Evolutionary conservation across 169 alveolate genomes (phyloP).

Genomic region (Cryptosporidium baileyi): DNA sequence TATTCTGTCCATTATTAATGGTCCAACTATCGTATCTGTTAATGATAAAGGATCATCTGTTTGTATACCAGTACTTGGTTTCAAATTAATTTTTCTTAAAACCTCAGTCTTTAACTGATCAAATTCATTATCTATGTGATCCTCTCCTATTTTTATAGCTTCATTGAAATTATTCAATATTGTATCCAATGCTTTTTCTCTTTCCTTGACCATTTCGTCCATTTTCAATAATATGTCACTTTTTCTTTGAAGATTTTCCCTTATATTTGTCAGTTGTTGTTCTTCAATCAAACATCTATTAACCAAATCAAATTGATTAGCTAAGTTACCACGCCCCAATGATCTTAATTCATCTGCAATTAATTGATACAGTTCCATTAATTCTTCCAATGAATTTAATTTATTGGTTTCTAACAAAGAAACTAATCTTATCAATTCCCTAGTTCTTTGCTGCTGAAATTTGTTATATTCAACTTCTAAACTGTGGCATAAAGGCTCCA

Average conservation of each 20-base stretch:
- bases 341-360: constrained; percentile 70
- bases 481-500: constrained; percentile 62
- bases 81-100: constrained; percentile 2
- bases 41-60: constrained; percentile 69
- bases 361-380: constrained; percentile 61
- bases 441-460: constrained; percentile 62
- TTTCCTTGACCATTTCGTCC: constrained; percentile 41
- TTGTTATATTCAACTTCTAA: constrained; percentile 66
- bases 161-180: constrained; percentile 22
- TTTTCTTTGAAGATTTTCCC: constrained; percentile 20
- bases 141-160: constrained; percentile 43
- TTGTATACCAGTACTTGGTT: constrained; percentile 40
- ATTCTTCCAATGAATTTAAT: constrained; percentile 55
- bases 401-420: constrained; percentile 54
- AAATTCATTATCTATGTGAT: constrained; percentile 31
- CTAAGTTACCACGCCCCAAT: constrained; percentile 67
- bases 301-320: constrained; percentile 66
- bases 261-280: constrained; percentile 49
- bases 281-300: constrained; percentile 66
- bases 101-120: constrained; percentile 21
- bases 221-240: constrained; percentile 29
- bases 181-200: constrained; percentile 57
- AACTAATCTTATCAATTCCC: constrained; percentile 51
- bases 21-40: constrained; percentile 64
- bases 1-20: constrained; percentile 48